phyloP scores from a whole-genome alignment of 148 eudicot species.

The Salicornia ramosissima region DNA sequence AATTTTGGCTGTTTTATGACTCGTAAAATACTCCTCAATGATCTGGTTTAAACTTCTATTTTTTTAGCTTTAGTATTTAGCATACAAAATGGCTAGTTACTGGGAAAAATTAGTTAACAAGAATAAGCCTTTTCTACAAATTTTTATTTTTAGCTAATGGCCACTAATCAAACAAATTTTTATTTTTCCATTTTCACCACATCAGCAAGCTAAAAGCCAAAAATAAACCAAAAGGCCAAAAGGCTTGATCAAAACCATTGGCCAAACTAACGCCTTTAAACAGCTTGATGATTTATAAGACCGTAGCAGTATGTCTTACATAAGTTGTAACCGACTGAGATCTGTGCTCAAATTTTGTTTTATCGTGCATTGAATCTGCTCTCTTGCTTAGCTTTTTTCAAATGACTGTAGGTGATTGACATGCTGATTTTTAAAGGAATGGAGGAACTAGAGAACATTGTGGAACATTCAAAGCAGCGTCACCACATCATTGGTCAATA shows the following conservation, averaged over 20 bases:
- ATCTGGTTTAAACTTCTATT: too few relatives aligned
- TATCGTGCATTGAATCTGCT: neutral
- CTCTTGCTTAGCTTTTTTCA: neutral
- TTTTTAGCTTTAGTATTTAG: too few relatives aligned
- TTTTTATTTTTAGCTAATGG: too few relatives aligned
- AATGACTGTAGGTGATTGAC: conserved; percentile 69
- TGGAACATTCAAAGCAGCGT: conserved; percentile 89
- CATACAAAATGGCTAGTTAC: too few relatives aligned
- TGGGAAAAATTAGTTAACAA: too few relatives aligned
- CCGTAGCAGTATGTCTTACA: neutral
- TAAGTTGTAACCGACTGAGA: neutral
- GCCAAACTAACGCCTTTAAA: neutral
- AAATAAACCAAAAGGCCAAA: neutral
- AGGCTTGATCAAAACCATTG: neutral
- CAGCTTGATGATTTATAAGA: neutral
- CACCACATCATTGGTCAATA: conserved; percentile 93
- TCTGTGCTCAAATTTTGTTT: neutral
- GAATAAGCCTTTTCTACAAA: too few relatives aligned
- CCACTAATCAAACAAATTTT: too few relatives aligned
- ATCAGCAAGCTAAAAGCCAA: neutral
- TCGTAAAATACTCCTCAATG: too few relatives aligned
- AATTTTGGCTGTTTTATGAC: too few relatives aligned
- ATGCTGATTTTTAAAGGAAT: conserved; percentile 78
- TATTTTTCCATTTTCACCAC: neutral
- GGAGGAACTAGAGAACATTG: conserved; percentile 72